Evolutionary conservation across 306 rosid genomes (phyloP).

Genomic region (Malus orientalis): DNA sequence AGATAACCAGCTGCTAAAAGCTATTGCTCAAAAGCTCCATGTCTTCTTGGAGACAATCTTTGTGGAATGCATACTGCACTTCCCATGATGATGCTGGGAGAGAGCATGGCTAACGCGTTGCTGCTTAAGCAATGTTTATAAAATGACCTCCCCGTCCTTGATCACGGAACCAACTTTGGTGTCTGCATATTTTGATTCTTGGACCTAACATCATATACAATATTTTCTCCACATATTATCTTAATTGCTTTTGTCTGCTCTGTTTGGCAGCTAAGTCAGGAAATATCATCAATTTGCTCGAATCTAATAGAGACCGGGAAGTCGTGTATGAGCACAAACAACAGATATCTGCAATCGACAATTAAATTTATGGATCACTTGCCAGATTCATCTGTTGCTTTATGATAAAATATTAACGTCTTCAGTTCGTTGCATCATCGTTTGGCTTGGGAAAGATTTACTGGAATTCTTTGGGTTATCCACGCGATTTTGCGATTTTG

Average conservation of each 20-base stretch:
- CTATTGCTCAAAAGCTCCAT: not conserved
- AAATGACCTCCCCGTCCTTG: not conserved
- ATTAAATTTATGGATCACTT: conserved; percentile 37
- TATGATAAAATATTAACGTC: not conserved
- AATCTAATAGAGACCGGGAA: conserved; percentile 61
- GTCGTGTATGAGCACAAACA: conserved; percentile 46
- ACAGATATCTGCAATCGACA: conserved; percentile 55
- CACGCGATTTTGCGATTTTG: not conserved
- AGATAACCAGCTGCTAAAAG: not conserved
- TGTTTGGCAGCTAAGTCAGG: conserved; percentile 43
- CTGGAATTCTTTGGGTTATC: not conserved
- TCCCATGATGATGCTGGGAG: not conserved
- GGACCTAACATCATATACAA: no score
- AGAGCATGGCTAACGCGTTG: not conserved
- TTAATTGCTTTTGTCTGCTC: not conserved
- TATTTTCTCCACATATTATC: not conserved
- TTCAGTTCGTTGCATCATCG: not conserved
- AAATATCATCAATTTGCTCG: conserved; percentile 44
- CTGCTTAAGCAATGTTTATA: not conserved
- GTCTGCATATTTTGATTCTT: not conserved
- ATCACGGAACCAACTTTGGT: not conserved
- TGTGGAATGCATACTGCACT: not conserved
- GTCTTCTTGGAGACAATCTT: not conserved
- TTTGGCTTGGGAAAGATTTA: not conserved
- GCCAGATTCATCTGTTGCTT: conserved; percentile 4